Conservation (phyloP, 1,139 yeast species). For the Geotrichum aggregatum region DNA sequence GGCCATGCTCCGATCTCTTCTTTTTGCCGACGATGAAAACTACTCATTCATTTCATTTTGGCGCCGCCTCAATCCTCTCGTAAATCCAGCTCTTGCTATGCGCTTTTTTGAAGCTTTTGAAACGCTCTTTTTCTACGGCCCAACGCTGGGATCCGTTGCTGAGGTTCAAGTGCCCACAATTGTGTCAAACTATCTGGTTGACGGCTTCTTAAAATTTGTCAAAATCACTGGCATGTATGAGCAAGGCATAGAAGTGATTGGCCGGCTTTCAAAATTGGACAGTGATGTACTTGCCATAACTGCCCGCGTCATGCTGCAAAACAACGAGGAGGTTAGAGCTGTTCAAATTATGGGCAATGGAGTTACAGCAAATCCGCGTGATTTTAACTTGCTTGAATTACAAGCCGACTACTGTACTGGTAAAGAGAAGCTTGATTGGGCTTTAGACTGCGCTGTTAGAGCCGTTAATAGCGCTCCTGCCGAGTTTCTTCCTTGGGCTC, state of each 20-base stretch:
- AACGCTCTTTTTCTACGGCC: conserved; percentile 61
- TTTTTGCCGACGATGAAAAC: conserved; percentile 66
- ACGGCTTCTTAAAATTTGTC: conserved; percentile 62
- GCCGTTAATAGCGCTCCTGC: conserved; percentile 81
- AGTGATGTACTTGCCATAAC: conserved; percentile 55
- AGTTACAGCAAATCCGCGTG: conserved; percentile 54
- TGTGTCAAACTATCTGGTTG: conserved; percentile 69
- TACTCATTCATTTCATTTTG: conserved; percentile 62
- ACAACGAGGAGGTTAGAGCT: conserved; percentile 77
- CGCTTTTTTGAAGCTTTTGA: conserved; percentile 60
- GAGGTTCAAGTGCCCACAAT: conserved; percentile 66
- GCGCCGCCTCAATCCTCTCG: conserved; percentile 62
- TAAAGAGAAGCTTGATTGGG: conserved; percentile 65
- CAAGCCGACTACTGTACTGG: conserved; percentile 71
- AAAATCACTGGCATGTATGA: conserved; percentile 62
- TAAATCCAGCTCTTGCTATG: conserved; percentile 41
- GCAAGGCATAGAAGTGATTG: conserved; percentile 53
- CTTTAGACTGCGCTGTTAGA: conserved; percentile 65
- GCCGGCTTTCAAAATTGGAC: conserved; percentile 43
- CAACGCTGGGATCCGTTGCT: conserved; percentile 56
- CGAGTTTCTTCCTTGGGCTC: conserved; percentile 79
- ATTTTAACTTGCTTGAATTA: conserved; percentile 51
- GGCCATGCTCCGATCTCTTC: conserved; percentile 63
- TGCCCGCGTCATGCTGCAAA: conserved; percentile 56
- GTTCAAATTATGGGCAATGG: conserved; percentile 62